These are phyloP conservation scores for Taphrina deformans DNA, from an alignment of 1,139 yeast genomes.

Conservation along the genomic window DNA sequence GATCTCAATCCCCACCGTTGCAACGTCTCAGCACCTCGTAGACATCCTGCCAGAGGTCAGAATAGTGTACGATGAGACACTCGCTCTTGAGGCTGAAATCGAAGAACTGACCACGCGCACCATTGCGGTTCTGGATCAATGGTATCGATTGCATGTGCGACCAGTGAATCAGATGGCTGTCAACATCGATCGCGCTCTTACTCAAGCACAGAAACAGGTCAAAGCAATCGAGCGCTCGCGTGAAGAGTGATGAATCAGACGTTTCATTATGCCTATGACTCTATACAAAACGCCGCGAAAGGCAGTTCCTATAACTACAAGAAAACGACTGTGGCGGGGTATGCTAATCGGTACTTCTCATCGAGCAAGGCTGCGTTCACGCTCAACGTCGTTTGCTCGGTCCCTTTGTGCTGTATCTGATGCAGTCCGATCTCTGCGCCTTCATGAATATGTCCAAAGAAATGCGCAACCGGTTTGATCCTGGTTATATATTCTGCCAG, in stretches of 20 bases:
- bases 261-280: too few species aligned
- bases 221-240: not conserved
- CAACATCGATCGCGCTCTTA: not conserved
- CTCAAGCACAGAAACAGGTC: not conserved
- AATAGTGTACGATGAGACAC: not conserved
- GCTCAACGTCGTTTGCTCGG: not conserved
- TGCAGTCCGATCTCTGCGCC: conserved; percentile 22
- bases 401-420: not conserved
- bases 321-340: conserved; percentile 12
- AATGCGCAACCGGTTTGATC: conserved; percentile 11
- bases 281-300: too few species aligned
- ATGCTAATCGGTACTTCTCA: conserved; percentile 7
- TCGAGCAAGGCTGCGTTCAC: conserved; percentile 26
- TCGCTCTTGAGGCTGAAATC: not conserved
- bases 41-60: conserved; percentile 4
- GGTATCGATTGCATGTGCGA: conserved; percentile 9
- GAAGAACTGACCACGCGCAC: not conserved
- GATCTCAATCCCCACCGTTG: not conserved
- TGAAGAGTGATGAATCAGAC: not conserved
- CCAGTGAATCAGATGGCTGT: not conserved
- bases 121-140: conserved; percentile 7
- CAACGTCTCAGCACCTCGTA: not conserved
- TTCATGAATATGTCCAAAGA: conserved; percentile 31
- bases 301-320: not conserved
- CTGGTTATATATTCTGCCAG: not conserved